Evolutionary conservation across 1,139 yeast species (phyloP), one percentile per base, ranked within the genome.

Genomic region (Meyerozyma carpophila): DNA sequence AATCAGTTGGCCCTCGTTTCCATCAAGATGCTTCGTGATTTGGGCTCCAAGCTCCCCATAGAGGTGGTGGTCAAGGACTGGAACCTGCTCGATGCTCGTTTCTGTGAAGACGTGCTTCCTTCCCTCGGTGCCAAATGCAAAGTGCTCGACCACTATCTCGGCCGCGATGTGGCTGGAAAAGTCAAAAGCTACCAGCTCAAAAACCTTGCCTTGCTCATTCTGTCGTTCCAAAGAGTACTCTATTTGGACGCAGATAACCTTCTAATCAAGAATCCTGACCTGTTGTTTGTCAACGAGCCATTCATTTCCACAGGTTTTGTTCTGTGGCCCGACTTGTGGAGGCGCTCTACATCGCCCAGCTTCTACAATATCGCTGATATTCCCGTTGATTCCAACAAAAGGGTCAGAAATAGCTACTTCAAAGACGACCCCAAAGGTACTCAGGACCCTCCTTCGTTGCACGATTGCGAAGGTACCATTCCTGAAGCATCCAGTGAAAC

Each of bases 401-500:
- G 57, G 43, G 47, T 53, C 8, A 51, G 72, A 43, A 59, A 63
- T 43, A 58, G 65, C 31, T 67, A 64, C 42, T 54, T 59, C 29
- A 44, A 47, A 13, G 59, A 54, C n/a, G 71, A 66, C 43, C 43
- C 46, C 16, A 50, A 68, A 44, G 66, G 67, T n/a, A 37, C 41
- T 8, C 29, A 45, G 3, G 25, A 41, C 5, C 51, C 52, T 32
- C 39, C 54, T 1, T 59, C 65, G 18, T 63, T 41, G 41, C 84
- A 81, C 55, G 85, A 81, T 55, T 59, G 77, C 34, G 66, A 68
- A 45, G 82, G 82, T 31, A 58, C 84, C 0, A 64, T 81, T 13
- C 81, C 84, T 3, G 84, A 81, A 51, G 75, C 82, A 41, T 68
- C 83, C 14, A 69, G 81, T 26, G 86, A 81, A 59, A 75, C 84